Conservation (phyloP, 2,329 filamentous ascomycete genomes). For the Fonsecaea erecta region DNA sequence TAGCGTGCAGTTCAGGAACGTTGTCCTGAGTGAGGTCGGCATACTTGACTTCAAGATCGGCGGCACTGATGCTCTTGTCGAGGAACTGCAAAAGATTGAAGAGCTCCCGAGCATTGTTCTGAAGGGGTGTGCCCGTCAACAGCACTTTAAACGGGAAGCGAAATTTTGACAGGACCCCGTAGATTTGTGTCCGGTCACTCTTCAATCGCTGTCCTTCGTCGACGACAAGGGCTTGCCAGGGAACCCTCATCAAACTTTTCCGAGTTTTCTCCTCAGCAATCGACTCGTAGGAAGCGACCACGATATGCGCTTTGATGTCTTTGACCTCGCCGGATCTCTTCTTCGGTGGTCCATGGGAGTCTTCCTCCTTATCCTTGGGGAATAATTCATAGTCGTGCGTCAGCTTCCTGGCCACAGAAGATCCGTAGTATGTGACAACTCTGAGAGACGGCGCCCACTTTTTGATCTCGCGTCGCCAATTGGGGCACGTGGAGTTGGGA, state of each 20-base stretch:
- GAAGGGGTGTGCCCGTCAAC: slow-evolving; percentile 82
- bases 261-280: slow-evolving; percentile 73
- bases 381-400: slow-evolving; percentile 86
- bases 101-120: slow-evolving; percentile 85
- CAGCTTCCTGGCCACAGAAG: slow-evolving; percentile 72
- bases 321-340: slow-evolving; percentile 42
- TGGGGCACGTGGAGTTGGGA: slow-evolving; percentile 93
- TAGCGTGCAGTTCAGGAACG: slow-evolving; percentile 75
- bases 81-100: slow-evolving; percentile 98
- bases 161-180: slow-evolving; percentile 72
- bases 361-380: slow-evolving; percentile 54
- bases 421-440: slow-evolving; percentile 92
- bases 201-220: slow-evolving; percentile 96
- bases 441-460: slow-evolving; percentile 85
- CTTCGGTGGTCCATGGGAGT: slow-evolving; percentile 42
- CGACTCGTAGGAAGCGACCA: slow-evolving; percentile 94
- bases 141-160: slow-evolving; percentile 82
- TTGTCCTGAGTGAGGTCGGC: slow-evolving; percentile 80
- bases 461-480: slow-evolving; percentile 96
- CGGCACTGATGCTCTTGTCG: slow-evolving; percentile 72
- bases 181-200: slow-evolving; percentile 84
- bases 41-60: slow-evolving; percentile 74
- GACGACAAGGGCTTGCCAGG: slow-evolving; percentile 86
- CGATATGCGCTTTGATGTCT: slow-evolving; percentile 83
- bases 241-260: slow-evolving; percentile 69